Conservation (phyloP, 2,329 filamentous ascomycete genomes). For the Gaeumannomyces sp. region DNA sequence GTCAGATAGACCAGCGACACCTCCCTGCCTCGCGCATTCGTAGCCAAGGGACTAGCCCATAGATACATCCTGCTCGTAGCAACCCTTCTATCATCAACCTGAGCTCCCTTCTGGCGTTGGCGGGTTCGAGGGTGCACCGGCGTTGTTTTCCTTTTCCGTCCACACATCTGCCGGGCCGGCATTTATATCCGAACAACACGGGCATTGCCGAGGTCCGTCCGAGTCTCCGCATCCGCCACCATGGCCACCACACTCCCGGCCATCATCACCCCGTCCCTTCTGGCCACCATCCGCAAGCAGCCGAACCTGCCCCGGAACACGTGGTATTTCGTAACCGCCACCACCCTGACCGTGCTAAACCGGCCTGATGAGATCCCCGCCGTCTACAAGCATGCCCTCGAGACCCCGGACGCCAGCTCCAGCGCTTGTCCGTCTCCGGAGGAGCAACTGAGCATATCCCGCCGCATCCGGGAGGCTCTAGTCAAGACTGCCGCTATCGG, state of each 20-base stretch:
- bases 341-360: conserved; percentile 40
- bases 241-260: conserved; percentile 18
- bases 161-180: too few relatives aligned
- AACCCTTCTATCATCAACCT: too few relatives aligned
- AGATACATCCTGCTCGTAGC: too few relatives aligned
- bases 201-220: background rate
- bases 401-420: conserved; percentile 18
- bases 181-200: background rate
- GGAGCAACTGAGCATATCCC: conserved; percentile 36
- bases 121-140: too few relatives aligned
- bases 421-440: conserved; percentile 21
- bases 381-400: conserved; percentile 36
- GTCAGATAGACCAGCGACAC: background rate
- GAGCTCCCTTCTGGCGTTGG: too few relatives aligned
- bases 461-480: conserved; percentile 42
- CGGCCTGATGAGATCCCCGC: conserved; percentile 40
- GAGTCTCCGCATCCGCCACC: background rate
- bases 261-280: conserved; percentile 34
- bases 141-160: too few relatives aligned
- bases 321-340: conserved; percentile 43
- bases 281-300: conserved; percentile 33
- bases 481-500: conserved; percentile 41
- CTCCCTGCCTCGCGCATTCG: too few relatives aligned
- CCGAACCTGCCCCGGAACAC: conserved; percentile 36
- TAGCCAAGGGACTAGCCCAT: too few relatives aligned